Evolutionary conservation across 139 green algal species (phyloP), one percentile per base, ranked within the genome.

Genomic region (Diplosphaera chodatii): DNA sequence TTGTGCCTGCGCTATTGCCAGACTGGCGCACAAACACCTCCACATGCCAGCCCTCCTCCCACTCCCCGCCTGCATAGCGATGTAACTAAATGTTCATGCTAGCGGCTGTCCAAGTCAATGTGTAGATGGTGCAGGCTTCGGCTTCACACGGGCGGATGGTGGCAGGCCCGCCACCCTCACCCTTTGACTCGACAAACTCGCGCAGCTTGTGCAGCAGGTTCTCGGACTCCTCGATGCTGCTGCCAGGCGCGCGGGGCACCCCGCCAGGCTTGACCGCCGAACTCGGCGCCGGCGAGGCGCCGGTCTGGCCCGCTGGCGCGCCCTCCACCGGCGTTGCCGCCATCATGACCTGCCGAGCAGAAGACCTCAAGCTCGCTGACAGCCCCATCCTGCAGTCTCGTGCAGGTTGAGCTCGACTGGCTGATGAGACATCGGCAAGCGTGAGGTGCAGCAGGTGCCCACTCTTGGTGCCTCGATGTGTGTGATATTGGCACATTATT

Each of bases 31-130:
- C 68, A 68, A 83, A 86, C 8, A 83, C 76, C 32, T 90, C 78
- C n/a, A 77, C 80, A 15, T 68, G 67, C 86, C 86, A 91, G 20
- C 81, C 73, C 23, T 74, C 40, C 32, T 78, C 78, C 21, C 81
- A 73, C 8, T 25, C 48, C 0, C 71, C 71, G 20, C 73, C 73
- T 83, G 75, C 63, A 18, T 18, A 59, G 48, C 25, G 48, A 3
- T 10, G 8, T 48, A 10, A 6, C 6, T 20, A 48, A 10, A 10
- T 48, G 37, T 10, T 48, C 37, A 48, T n/a, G n/a, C n/a, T n/a
- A n/a, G n/a, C n/a, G n/a, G n/a, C n/a, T n/a, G n/a, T n/a, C n/a
- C n/a, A n/a, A n/a, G n/a, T n/a, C n/a, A n/a, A n/a, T n/a, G n/a
- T n/a, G n/a, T n/a, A n/a, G n/a, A n/a, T n/a, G n/a, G n/a, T n/a